Evolutionary conservation across 225 moss, liverwort and hornwort genomes (phyloP), one percentile per base, ranked within the genome.

Genomic region (Pleurozium schreberi): DNA sequence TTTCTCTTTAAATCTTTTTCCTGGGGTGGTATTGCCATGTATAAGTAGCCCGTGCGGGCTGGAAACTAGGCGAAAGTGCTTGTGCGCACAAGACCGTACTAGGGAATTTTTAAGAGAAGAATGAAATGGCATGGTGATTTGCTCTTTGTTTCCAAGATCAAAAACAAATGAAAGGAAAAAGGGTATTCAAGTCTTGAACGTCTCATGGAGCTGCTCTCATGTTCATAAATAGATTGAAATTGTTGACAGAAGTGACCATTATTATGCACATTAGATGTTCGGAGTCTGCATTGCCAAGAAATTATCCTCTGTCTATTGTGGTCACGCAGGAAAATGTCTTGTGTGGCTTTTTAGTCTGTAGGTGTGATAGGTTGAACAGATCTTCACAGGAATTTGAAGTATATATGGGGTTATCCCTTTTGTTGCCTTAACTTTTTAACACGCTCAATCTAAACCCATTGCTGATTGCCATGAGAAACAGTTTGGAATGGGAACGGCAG

Each of bases 401-500:
- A 52, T 53, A 11, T 61, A 17, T 36, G 4, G 65, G 19, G 38
- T 12, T 62, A n/a, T 1, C 64, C 12, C 20, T 19, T 79, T 81
- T 85, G 23, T 61, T 71, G 49, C 38, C 33, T 13, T 50, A 13
- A n/a, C 38, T 40, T 83, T 57, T 27, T 19, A 4, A 62, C 45
- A 14, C 42, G 28, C 64, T 79, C 65, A 21, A 59, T 65, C 9
- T 17, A 21, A 60, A 38, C 19, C 70, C 18, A 28, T 74, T 55
- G 60, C 36, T 88, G 67, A 60, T 84, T 91, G 47, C 16, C 75
- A 55, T 52, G 86, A 55, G 80, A 85, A 70, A 86, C 93, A 99
- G 97, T 99, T 95, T 92, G 99, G 99, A 69, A 99, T 99, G 99
- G 99, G 99, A 38, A 99, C 99, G 55, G 96, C 99, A 65, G 96